Base-by-base conservation (phyloP, 2,329 filamentous ascomycete species). In the Botrytis cinerea region DNA sequence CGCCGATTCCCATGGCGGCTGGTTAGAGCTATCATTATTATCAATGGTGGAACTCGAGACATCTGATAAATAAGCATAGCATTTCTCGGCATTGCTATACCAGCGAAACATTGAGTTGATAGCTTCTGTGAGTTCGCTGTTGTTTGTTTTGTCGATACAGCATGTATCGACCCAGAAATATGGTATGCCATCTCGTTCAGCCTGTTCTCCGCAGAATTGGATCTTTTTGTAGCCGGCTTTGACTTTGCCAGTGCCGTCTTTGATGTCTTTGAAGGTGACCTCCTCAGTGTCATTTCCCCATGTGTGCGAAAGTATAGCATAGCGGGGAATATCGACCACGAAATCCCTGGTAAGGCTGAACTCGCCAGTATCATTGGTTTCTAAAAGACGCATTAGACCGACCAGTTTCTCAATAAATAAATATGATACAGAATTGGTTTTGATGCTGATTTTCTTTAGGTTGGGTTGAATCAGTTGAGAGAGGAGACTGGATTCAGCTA, bases 301-400 rank as follows among this genome's bases (percentile, higher is more conserved):
- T 48, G 70, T 72, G 25, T 72, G 61, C 18, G 46, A 72, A 35
- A 66, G 70, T 25, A 72, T 66, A 25, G 70, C 43, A 43, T 35
- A 35, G 35, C 35, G 35, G 35, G 35, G 35, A 35, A 35, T 35
- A 4, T 35, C 35, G 35, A 35, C 35, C 4, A 35, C 35, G 35
- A 35, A 35, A 5, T 35, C 35, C 35, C 35, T 35, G 35, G 35
- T 35, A 35, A 35, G 35, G 35, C 35, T 35, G 35, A 35, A 35
- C 35, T 35, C 35, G 35, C 35, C 35, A 35, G 4, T 35, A 35
- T 35, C 35, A 35, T 35, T 35, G 6, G 4, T 35, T 35, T 35
- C 35, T 35, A 35, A 4, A 35, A 35, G 35, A 35, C 35, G 35
- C 35, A 35, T 35, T 35, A 35, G 35, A 35, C 35, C 4, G 35